Conservation (phyloP, 371 early-diverging fungal species). For the Mucor saturninus region DNA sequence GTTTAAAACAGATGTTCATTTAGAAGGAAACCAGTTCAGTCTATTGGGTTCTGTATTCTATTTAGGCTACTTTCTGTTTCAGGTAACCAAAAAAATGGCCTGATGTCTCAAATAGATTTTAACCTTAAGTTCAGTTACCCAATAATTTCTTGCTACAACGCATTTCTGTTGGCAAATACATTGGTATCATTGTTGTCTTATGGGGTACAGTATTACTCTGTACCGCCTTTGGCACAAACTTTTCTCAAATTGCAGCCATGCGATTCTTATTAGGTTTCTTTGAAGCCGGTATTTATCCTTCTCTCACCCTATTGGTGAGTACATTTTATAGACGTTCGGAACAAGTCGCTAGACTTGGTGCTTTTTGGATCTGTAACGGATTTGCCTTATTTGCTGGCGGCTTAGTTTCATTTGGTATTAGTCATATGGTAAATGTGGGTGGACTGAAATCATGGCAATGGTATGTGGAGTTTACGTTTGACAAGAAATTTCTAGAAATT, state of each 20-base stretch:
- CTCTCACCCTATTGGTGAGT: conserved; percentile 37
- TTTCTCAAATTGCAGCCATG: conserved; percentile 34
- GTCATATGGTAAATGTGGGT: conserved; percentile 30
- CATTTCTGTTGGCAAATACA: conserved; percentile 33
- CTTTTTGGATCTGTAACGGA: conserved; percentile 39
- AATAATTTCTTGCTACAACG: conserved; percentile 44
- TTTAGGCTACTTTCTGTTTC: conserved; percentile 41
- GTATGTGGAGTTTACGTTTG: conserved; percentile 10
- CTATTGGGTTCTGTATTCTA: conserved; percentile 31
- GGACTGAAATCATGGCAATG: conserved; percentile 45
- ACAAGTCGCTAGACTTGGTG: conserved; percentile 34
- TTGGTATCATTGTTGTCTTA: conserved; percentile 35
- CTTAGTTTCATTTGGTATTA: conserved; percentile 35
- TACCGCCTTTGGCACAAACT: conserved; percentile 34
- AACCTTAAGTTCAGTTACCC: conserved; percentile 29
- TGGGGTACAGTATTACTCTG: conserved; percentile 36
- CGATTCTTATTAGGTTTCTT: conserved; percentile 37
- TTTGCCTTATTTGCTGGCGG: conserved; percentile 32
- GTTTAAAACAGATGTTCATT: conserved; percentile 20
- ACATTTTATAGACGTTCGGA: conserved; percentile 42
- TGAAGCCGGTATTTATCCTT: conserved; percentile 38
- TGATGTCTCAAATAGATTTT: too few relatives aligned
- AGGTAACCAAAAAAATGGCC: conserved; percentile 25
- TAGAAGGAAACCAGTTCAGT: conserved; percentile 22
- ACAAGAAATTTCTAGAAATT: neutral